Evolutionary conservation across 2,329 filamentous ascomycete species (phyloP), one percentile per base, ranked within the genome.

Genomic region (Stagonosporopsis cucurbitacearum): DNA sequence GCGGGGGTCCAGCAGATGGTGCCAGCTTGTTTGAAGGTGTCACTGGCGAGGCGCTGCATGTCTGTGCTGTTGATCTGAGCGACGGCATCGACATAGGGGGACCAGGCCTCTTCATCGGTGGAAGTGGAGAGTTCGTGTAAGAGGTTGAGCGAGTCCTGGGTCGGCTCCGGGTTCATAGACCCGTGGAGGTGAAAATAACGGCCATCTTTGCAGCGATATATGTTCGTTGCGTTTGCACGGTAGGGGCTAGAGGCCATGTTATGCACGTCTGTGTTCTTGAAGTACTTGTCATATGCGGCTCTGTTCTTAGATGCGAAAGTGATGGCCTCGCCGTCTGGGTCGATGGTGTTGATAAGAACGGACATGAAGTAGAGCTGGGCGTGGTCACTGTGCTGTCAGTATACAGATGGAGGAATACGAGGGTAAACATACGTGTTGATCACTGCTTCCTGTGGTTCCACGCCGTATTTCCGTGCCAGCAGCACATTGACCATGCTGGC

Each of bases 151-250:
- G 66, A 72, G 6, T 73, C 62, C 45, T 81, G 70, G 0, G 76
- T 78, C 2, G 76, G 76, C 3, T 78, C 74, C 0, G 80, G 76
- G 51, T 83, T 80, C 77, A 82, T 78, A 35, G 66, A 70, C 6
- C 80, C 80, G 55, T 82, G 80, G 0, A 79, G 47, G 60, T 82
- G 80, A 62, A 80, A 82, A 60, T 71, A 82, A 17, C 76, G 64
- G 0, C 69, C 75, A 53, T 82, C 80, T 53, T 76, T 78, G 15
- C 77, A 79, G 13, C 71, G 69, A 62, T 82, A 82, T 41, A 82
- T 81, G 49, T 81, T 82, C 0, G 80, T 80, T 12, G 75, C 73
- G 2, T 67, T 62, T 2, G 50, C 58, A 23, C 74, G 70, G 56
- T 77, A 72, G 17, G 57, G 33, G 23, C 45, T 67, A 1, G 51